These are phyloP conservation scores for Allium sativum DNA, from an alignment of 106 monocot species.

Conservation along the genomic window DNA sequence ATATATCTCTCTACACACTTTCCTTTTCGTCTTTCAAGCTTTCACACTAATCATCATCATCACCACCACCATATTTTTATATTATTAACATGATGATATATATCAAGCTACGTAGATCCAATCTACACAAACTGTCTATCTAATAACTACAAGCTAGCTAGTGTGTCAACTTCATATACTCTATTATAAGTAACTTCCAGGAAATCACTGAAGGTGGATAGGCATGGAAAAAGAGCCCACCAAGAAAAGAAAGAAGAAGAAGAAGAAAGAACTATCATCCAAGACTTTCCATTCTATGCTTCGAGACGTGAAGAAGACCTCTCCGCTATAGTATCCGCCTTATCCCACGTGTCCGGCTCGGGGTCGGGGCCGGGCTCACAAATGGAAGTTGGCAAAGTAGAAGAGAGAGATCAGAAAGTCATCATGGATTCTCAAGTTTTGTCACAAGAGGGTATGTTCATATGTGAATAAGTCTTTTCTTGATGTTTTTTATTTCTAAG, in stretches of 20 bases:
- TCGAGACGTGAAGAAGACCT: conserved; percentile 18
- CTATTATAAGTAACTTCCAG: background rate
- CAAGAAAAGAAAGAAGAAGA: conserved; percentile 22
- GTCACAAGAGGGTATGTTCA: conserved; percentile 13
- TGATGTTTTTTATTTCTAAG: background rate
- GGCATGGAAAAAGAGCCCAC: conserved; percentile 42
- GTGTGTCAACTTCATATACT: conserved; percentile 1
- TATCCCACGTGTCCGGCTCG: conserved; percentile 38
- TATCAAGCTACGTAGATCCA: too few relatives aligned
- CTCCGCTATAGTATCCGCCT: conserved; percentile 57
- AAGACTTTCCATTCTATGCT: background rate
- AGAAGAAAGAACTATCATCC: background rate
- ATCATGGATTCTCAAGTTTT: too few relatives aligned
- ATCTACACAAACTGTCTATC: too few relatives aligned
- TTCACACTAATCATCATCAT: too few relatives aligned
- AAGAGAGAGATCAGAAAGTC: background rate
- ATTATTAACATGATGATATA: too few relatives aligned
- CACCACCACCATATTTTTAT: too few relatives aligned
- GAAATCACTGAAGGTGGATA: conserved; percentile 24
- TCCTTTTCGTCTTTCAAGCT: too few relatives aligned
- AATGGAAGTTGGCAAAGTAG: background rate
- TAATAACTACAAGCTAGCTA: background rate
- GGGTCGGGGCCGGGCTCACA: background rate
- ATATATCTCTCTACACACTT: too few relatives aligned
- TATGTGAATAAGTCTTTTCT: too few relatives aligned